Base-by-base conservation (phyloP, 257 asterid genomes). In the Paraleonurus japonicus region DNA sequence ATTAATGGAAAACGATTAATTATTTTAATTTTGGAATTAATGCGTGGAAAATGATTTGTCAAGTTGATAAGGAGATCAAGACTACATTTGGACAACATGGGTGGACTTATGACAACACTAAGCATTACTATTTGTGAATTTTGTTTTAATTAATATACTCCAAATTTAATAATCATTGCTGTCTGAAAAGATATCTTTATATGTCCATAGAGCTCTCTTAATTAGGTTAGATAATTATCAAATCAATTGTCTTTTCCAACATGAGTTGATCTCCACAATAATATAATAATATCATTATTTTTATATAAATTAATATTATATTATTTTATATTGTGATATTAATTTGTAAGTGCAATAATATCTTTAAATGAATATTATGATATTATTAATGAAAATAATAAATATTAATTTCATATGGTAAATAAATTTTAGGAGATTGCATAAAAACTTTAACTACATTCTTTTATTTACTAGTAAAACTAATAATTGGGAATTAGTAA, bases 21-120 rank as follows among this genome's bases (percentile, higher is more conserved):
- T 16, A 5, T 0, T 4, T 48, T 48, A 4, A 5, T n/a, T 16
- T 45, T 45, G 37, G 3, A 65, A 65, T 47, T 65, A 65, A 35
- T 65, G 73, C 57, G 59, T 26, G 35, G 77, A 71, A 71, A 71
- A 65, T 65, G 75, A 72, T 65, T 24, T 60, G 51, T 55, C 79
- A 68, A 60, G 61, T 77, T 71, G 75, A 50, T 65, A 19, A 61
- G n/a, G 10, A n/a, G 22, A 33, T 17, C 43, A 19, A 39, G 17
- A 33, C 43, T 41, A 8, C 20, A 19, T 35, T 67, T 30, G 50
- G 16, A 68, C 19, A 54, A 71, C 12, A 64, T 70, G 70, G 47
- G 65, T 58, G 74, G 64, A 19, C 41, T 60, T 61, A 39, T 77
- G 81, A 77, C 75, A 67, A 24, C 75, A 48, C 75, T 61, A 16